Evolutionary conservation across 2,329 filamentous ascomycete genomes (phyloP), one percentile per base, ranked within the genome.

Genomic region (Talaromyces sp.): DNA sequence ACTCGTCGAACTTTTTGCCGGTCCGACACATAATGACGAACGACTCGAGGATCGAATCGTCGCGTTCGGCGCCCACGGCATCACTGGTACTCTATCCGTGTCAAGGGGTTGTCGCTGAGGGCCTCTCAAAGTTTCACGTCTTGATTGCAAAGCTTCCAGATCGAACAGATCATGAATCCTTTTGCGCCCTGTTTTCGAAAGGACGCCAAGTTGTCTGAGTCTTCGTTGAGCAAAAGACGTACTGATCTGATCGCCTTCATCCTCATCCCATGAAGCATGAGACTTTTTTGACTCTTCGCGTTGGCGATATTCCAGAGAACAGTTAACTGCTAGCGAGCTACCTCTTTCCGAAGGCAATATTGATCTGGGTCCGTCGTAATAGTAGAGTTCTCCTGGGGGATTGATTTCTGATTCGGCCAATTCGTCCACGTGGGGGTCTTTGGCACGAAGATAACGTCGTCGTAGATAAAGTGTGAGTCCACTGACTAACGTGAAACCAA

Each of bases 131-230:
- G 42, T 40, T 1, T 54, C 62, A 16, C 58, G 23, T 16, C n/a
- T 63, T 14, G 58, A 57, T 14, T 58, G 62, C 16, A 66, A 33
- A 25, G 67, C 61, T 56, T 68, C 67, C 14, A 68, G 40, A 62
- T 69, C 67, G 35, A 69, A 69, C 14, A 69, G 39, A 54, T 67
- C 67, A 44, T 67, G 63, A n/a, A 69, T 31, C 39, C 63, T 59
- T 35, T 63, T 66, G 39, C 68, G 67, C 46, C 56, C 44, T 8
- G 42, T 59, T 50, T 39, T 65, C 5, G 59, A 48, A n/a, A 65
- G 60, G 14, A 63, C 16, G 8, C 62, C 65, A 14, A 67, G 33
- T 44, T 64, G 61, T 31, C 50, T 63, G 23, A 62, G 63, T 52
- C 61, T 65, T 18, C 46, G 63, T 3, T 63, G 63, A 48, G 62